A percentile compares a stretch with the other conserved stretches of the same genome.
These are phyloP conservation scores for Paramecium sexaurelia DNA, from an alignment of 73 alveolate species.

Conservation along the genomic window DNA sequence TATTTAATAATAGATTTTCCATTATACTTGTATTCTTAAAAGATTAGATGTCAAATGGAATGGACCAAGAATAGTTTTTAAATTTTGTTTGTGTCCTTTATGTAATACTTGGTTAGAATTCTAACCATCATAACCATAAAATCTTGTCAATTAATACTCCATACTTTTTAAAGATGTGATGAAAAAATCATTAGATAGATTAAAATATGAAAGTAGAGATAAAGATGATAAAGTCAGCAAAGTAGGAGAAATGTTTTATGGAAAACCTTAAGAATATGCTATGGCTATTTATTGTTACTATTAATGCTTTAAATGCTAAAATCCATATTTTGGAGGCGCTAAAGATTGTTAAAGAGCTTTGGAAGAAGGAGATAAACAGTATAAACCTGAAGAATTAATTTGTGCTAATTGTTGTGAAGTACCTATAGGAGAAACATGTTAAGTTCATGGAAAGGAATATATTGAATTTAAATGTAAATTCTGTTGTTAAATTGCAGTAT, in stretches of 20 bases:
- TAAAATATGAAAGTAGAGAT: constrained; percentile 92
- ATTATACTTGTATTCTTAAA: constrained; percentile 75
- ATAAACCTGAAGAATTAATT: constrained; percentile 92
- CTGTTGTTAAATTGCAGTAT: constrained; percentile 95
- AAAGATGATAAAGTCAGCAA: constrained; percentile 87
- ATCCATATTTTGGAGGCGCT: constrained; percentile 98
- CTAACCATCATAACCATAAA: constrained; percentile 73
- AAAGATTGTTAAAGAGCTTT: constrained; percentile 91
- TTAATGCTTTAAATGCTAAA: constrained; percentile 94
- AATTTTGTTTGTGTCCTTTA: constrained; percentile 80
- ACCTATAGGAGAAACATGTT: constrained; percentile 78
- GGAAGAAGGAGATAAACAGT: constrained; percentile 83
- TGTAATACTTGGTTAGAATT: constrained; percentile 82
- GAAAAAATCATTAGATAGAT: constrained; percentile 88
- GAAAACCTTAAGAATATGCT: constrained; percentile 89
- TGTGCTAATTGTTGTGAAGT: constrained; percentile 96
- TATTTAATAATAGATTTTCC: constrained; percentile 55
- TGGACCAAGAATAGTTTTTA: constrained; percentile 87
- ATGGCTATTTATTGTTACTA: constrained; percentile 90
- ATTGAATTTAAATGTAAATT: constrained; percentile 61
- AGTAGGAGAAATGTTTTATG: constrained; percentile 81
- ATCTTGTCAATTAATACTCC: constrained; percentile 69
- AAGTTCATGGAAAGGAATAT: constrained; percentile 38
- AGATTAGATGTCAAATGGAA: constrained; percentile 82
- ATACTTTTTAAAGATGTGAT: constrained; percentile 74